These are phyloP conservation scores for Cardamine occulta DNA, from an alignment of 345 rosid genomes.

Conservation along the genomic window DNA sequence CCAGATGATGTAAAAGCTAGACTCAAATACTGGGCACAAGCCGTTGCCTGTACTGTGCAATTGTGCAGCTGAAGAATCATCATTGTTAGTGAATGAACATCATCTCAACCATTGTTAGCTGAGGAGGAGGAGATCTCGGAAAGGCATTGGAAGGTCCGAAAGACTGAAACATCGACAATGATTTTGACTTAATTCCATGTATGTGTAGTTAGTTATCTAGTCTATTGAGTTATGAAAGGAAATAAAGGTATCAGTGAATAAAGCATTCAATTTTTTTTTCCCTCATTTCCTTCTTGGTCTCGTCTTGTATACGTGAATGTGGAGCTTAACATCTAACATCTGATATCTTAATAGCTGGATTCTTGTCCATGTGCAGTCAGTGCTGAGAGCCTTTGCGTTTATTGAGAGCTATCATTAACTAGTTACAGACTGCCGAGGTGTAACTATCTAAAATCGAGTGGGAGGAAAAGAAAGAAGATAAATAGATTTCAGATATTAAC, in stretches of 20 bases:
- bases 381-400: not conserved
- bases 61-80: slow-evolving; percentile 64
- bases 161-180: slow-evolving; percentile 13
- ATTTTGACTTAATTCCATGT: slow-evolving; percentile 24
- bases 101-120: slow-evolving; percentile 3
- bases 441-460: slow-evolving; percentile 21
- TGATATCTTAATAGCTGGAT: slow-evolving; percentile 20
- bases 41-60: slow-evolving; percentile 91
- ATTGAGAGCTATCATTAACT: slow-evolving; percentile 17
- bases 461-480: slow-evolving; percentile 2
- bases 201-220: slow-evolving; percentile 15
- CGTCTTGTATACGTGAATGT: not conserved
- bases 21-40: slow-evolving; percentile 94
- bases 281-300: not conserved
- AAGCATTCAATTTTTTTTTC: slow-evolving; percentile 23
- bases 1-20: slow-evolving; percentile 98
- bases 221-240: slow-evolving; percentile 27
- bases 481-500: not conserved
- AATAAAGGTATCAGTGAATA: slow-evolving; percentile 24
- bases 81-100: not conserved
- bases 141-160: slow-evolving; percentile 31
- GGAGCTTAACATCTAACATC: slow-evolving; percentile 30
- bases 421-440: slow-evolving; percentile 26
- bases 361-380: slow-evolving; percentile 30
- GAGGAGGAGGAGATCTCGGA: slow-evolving; percentile 3